Conservation (phyloP, 2,329 filamentous ascomycete species). For the Apiospora koreana region DNA sequence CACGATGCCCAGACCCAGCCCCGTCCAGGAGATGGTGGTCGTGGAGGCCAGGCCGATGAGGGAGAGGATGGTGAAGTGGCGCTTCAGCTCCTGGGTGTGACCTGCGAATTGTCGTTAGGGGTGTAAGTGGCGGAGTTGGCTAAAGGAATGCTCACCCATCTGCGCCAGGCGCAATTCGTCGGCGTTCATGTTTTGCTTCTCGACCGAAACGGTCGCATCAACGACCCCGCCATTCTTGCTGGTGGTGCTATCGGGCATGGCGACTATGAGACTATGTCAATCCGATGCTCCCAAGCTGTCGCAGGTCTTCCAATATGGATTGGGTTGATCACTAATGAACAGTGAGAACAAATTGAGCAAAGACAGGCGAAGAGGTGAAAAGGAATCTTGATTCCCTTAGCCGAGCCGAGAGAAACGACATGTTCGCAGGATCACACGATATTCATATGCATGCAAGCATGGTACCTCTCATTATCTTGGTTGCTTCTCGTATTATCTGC, state of each 20-base stretch:
- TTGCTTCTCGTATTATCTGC: not conserved
- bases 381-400: not conserved
- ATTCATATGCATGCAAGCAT: not conserved
- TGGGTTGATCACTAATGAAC: not conserved
- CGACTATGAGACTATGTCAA: not conserved
- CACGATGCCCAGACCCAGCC: conserved; percentile 44
- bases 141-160: conserved; percentile 38
- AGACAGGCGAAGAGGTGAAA: not conserved
- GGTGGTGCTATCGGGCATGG: not conserved
- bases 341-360: too few species aligned
- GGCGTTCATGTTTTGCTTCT: conserved; percentile 25
- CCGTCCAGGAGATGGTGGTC: conserved; percentile 52
- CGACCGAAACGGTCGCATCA: not conserved
- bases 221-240: not conserved
- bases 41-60: conserved; percentile 50
- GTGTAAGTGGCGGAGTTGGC: not conserved
- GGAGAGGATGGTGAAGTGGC: conserved; percentile 48
- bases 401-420: not conserved
- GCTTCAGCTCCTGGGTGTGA: conserved; percentile 49
- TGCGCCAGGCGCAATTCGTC: conserved; percentile 45
- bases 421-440: not conserved
- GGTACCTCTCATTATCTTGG: not conserved
- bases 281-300: not conserved
- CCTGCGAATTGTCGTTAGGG: too few species aligned
- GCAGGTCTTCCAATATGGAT: not conserved